Percentiles rank a stretch among this genome's conserved stretches.
These are phyloP conservation scores for Starmerella tilneyi DNA, from an alignment of 805 yeast species.

Conservation along the genomic window DNA sequence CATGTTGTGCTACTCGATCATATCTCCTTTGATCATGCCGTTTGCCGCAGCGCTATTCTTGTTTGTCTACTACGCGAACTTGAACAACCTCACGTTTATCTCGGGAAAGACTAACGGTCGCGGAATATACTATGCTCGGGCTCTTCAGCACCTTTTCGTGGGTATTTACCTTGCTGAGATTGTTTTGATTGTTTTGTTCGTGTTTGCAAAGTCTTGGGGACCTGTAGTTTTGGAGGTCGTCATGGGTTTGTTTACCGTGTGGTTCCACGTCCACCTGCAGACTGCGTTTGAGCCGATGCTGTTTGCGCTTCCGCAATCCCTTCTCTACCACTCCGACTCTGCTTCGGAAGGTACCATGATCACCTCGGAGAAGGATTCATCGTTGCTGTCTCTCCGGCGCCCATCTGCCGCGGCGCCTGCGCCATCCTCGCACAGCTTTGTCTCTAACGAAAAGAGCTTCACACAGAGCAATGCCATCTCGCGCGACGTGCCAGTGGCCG, in stretches of 20 bases:
- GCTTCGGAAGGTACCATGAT: too few relatives aligned
- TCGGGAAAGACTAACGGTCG: slow-evolving; percentile 56
- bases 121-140: slow-evolving; percentile 80
- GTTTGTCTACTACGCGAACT: slow-evolving; percentile 63
- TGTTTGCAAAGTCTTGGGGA: slow-evolving; percentile 92
- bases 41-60: slow-evolving; percentile 65
- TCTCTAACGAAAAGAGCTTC: background rate
- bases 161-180: slow-evolving; percentile 84
- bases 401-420: too few relatives aligned
- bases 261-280: slow-evolving; percentile 56
- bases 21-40: slow-evolving; percentile 73
- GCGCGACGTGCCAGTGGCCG: background rate
- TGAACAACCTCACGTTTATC: slow-evolving; percentile 68
- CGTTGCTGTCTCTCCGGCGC: too few relatives aligned
- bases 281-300: slow-evolving; percentile 57
- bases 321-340: slow-evolving; percentile 17
- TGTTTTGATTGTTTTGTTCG: slow-evolving; percentile 75
- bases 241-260: slow-evolving; percentile 52
- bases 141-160: slow-evolving; percentile 74
- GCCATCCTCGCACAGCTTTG: too few relatives aligned
- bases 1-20: slow-evolving; percentile 62
- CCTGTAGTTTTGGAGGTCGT: slow-evolving; percentile 70
- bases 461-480: slow-evolving; percentile 1
- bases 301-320: slow-evolving; percentile 31
- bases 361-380: too few relatives aligned